These are phyloP conservation scores for Ceratobasidium sp. DNA, from an alignment of 1,284 basidiomycete genomes.

Conservation along the genomic window DNA sequence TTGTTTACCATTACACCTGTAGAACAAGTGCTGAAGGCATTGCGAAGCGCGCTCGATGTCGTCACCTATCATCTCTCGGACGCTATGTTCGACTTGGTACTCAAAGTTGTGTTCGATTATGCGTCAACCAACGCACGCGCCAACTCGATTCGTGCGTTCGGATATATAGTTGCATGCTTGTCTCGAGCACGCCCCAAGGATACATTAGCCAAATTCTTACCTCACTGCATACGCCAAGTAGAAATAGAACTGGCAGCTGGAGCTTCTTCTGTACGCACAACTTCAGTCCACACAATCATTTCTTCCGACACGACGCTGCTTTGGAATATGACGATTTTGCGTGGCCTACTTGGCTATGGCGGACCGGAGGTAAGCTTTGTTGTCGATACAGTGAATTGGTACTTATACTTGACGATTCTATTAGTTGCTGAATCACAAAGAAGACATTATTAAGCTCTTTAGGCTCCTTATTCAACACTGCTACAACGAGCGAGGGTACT, in stretches of 20 bases:
- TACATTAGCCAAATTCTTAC: slow-evolving; percentile 81
- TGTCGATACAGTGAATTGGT: background rate
- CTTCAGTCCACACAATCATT: slow-evolving; percentile 75
- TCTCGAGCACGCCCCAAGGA: slow-evolving; percentile 80
- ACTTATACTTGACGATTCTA: slow-evolving; percentile 31
- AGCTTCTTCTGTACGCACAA: slow-evolving; percentile 90
- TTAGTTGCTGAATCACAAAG: slow-evolving; percentile 74
- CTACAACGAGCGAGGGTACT: slow-evolving; percentile 90
- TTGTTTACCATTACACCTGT: slow-evolving; percentile 51
- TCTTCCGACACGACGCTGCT: slow-evolving; percentile 92
- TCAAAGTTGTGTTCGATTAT: slow-evolving; percentile 87
- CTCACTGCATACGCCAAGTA: slow-evolving; percentile 81
- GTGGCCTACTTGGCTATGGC: slow-evolving; percentile 78
- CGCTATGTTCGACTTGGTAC: slow-evolving; percentile 82
- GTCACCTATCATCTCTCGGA: slow-evolving; percentile 90
- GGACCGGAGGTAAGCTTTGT: slow-evolving; percentile 61
- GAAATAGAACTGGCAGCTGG: slow-evolving; percentile 87
- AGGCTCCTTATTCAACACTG: slow-evolving; percentile 76
- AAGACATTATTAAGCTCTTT: slow-evolving; percentile 73
- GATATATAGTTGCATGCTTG: slow-evolving; percentile 86
- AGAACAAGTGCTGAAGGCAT: slow-evolving; percentile 80
- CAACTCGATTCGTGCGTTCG: slow-evolving; percentile 89
- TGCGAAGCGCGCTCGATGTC: slow-evolving; percentile 83
- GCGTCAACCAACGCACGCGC: slow-evolving; percentile 85
- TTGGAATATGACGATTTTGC: slow-evolving; percentile 86